Percentiles rank a stretch among this genome's conserved stretches.
Conservation (phyloP, 2,329 filamentous ascomycete genomes). For the Fusarium nisikadoi region DNA sequence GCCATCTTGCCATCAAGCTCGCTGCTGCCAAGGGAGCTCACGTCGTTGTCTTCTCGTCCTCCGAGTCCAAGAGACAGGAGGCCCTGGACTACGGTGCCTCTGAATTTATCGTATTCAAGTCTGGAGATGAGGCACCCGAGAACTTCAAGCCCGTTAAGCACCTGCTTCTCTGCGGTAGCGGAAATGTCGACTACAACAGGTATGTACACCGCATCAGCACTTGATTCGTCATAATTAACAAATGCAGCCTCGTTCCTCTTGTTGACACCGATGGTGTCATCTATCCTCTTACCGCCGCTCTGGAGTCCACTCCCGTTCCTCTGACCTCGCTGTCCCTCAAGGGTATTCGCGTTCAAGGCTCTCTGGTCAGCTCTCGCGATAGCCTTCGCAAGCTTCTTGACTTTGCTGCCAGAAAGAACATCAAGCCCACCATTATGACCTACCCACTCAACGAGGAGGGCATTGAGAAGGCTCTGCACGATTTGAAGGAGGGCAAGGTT, state of each 20-base stretch:
- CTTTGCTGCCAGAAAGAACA: conserved; percentile 43
- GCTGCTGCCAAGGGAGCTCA: conserved; percentile 70
- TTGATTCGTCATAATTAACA: not conserved
- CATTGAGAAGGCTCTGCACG: conserved; percentile 49
- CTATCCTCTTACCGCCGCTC: conserved; percentile 29
- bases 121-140: conserved; percentile 25
- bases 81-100: conserved; percentile 40
- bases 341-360: conserved; percentile 22
- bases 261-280: conserved; percentile 29
- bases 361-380: conserved; percentile 26
- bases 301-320: conserved; percentile 20
- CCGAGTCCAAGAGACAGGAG: conserved; percentile 41
- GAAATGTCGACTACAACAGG: conserved; percentile 26
- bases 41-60: conserved; percentile 40
- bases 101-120: conserved; percentile 38
- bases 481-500: conserved; percentile 49
- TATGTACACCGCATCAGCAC: not conserved
- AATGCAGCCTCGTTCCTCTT: conserved; percentile 7
- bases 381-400: conserved; percentile 39
- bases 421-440: conserved; percentile 45
- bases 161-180: conserved; percentile 32
- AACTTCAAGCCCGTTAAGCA: conserved; percentile 36
- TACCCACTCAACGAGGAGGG: conserved; percentile 47
- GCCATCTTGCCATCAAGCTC: conserved; percentile 67
- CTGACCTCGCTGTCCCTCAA: conserved; percentile 28